Evolutionary conservation across 768 basidiomycete species (phyloP).

Genomic region (Clavulina sp.): DNA sequence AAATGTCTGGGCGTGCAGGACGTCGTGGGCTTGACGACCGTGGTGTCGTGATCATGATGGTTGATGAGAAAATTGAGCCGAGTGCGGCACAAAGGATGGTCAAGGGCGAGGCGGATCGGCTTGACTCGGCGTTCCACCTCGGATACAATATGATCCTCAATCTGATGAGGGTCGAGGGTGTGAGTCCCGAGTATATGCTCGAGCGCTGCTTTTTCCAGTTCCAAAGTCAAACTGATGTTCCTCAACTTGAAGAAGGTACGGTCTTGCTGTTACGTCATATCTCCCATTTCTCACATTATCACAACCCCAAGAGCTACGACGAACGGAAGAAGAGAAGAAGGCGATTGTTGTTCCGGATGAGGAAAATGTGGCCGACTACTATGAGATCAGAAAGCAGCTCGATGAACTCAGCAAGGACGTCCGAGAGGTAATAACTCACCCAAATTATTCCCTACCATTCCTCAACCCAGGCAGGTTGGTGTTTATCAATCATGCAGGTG

Average conservation of each 20-base stretch:
- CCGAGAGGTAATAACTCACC: slow-evolving; percentile 83
- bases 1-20: slow-evolving; percentile 98
- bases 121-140: slow-evolving; percentile 96
- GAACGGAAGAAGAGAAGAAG: slow-evolving; percentile 48
- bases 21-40: slow-evolving; percentile 93
- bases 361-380: slow-evolving; percentile 70
- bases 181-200: slow-evolving; percentile 96
- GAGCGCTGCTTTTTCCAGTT: slow-evolving; percentile 98
- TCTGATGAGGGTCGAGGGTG: slow-evolving; percentile 93
- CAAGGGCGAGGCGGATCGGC: slow-evolving; percentile 89
- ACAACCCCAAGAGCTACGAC: slow-evolving; percentile 40
- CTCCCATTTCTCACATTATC: not conserved
- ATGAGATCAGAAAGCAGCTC: slow-evolving; percentile 82
- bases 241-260: slow-evolving; percentile 65
- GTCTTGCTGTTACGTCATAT: not conserved
- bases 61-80: slow-evolving; percentile 94
- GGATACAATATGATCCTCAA: slow-evolving; percentile 99
- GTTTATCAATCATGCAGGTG: slow-evolving; percentile 66
- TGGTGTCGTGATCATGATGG: slow-evolving; percentile 99
- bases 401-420: slow-evolving; percentile 82
- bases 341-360: slow-evolving; percentile 70
- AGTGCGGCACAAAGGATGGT: slow-evolving; percentile 87
- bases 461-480: slow-evolving; percentile 85
- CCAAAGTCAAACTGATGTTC: slow-evolving; percentile 86
- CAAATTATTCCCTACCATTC: slow-evolving; percentile 87